These are phyloP conservation scores for Colletotrichum sp. DNA, from an alignment of 2,329 filamentous ascomycete genomes.

Conservation along the genomic window DNA sequence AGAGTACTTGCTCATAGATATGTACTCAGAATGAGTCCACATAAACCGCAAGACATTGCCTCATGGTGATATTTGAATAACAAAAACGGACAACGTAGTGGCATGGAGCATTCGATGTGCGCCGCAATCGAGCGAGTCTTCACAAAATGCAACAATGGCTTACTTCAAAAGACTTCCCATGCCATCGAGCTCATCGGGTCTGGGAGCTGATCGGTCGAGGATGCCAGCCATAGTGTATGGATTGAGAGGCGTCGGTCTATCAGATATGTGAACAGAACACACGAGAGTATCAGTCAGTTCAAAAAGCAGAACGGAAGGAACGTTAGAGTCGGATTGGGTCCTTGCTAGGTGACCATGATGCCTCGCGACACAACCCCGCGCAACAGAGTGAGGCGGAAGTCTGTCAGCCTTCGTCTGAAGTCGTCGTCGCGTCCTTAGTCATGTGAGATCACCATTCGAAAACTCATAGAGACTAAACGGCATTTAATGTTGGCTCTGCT, in stretches of 20 bases:
- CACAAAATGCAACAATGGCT: accelerated
- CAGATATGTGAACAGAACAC: background rate
- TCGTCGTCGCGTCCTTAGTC: background rate
- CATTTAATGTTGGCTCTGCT: background rate
- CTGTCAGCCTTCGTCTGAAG: background rate
- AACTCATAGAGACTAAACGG: background rate
- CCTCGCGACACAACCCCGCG: background rate
- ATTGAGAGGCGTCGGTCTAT: background rate
- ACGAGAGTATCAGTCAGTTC: background rate
- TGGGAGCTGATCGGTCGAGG: background rate
- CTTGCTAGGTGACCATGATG: background rate
- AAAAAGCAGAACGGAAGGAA: background rate
- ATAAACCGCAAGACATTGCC: background rate
- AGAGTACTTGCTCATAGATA: background rate
- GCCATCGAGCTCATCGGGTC: slow-evolving; percentile 1
- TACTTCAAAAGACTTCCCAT: slow-evolving; percentile 2
- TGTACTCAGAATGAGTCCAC: background rate
- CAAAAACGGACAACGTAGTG: background rate
- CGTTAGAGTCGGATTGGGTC: background rate
- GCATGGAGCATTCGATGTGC: no score
- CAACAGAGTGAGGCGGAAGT: background rate
- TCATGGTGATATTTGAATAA: background rate
- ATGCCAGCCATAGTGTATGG: background rate
- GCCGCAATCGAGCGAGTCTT: no score
- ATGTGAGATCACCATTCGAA: background rate